Evolutionary conservation across 2,329 filamentous ascomycete species (phyloP), one percentile per base, ranked within the genome.

Genomic region (Ophiocordyceps robertsii): DNA sequence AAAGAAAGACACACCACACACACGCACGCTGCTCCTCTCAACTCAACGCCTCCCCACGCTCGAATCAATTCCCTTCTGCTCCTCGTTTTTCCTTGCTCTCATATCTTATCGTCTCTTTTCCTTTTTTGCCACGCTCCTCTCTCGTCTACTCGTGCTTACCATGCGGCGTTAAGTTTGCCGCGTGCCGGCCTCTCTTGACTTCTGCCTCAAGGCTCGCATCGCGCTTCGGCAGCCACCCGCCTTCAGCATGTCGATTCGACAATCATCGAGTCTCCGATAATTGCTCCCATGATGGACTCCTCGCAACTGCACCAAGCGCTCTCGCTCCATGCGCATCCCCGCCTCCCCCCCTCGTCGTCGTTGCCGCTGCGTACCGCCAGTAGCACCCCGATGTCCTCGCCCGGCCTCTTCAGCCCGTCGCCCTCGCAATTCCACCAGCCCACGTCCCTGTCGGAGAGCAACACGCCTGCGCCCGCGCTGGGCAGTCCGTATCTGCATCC

Each of bases 401-500:
- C 76, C 0, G 75, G 76, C 24, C 70, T 80, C 45, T 80, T 77
- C 62, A 77, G 68, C 51, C 73, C 76, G 33, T 57, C 63, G 11
- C 62, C 60, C 44, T 55, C 61, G 12, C 66, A 70, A 44, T 59
- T 66, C 33, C 52, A 56, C 30, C 56, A 59, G n/a, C 48, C 53
- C 24, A 63, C 67, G 29, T 65, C 70, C 27, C 54, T 66, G 27
- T 74, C 72, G 46, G 75, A 79, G 54, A 68, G 65, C 46, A 69
- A 70, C 24, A 73, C 73, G 6, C 72, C 75, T 32, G 66, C 64
- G 35, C 65, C 63, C 24, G 55, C 61, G 38, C 53, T 65, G 35
- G 66, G 68, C 44, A 80, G 75, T 52, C 79, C 81, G 1, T 80
- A 75, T 53, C 62, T 85, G 43, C 82, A 87, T 53, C 80, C 82